phyloP scores from a whole-genome alignment of 495 filamentous ascomycete species.

The Hapsidospora chrysogenum region DNA sequence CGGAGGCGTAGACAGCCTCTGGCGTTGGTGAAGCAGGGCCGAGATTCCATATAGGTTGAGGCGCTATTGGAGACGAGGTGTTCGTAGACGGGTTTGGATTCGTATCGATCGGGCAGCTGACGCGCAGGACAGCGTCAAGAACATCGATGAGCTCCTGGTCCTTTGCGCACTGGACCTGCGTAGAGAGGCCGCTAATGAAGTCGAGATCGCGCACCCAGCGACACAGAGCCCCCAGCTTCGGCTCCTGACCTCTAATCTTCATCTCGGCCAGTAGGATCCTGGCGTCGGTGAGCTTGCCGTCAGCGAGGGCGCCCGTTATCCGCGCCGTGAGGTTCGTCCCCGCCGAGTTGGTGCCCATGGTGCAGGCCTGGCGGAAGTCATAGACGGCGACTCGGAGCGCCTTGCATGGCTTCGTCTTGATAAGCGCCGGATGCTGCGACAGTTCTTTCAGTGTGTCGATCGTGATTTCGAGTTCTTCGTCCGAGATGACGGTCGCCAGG shows the following conservation, averaged over 20 bases:
- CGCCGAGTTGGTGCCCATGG: conserved; percentile 22
- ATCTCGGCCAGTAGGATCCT: conserved; percentile 28
- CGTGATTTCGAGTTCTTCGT: conserved; percentile 28
- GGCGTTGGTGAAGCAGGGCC: conserved; percentile 4
- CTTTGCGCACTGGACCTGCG: conserved; percentile 5
- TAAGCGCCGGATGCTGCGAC: conserved; percentile 19
- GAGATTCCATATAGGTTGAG: conserved; percentile 19
- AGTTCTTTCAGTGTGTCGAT: conserved; percentile 24
- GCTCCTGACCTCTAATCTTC: conserved; percentile 20
- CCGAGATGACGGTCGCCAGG: conserved; percentile 15
- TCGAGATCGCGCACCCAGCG: conserved; percentile 34
- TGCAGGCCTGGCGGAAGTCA: conserved; percentile 26
- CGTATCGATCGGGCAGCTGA: conserved; percentile 21
- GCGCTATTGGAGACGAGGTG: conserved; percentile 11
- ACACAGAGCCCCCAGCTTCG: conserved; percentile 28
- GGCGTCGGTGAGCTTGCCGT: conserved; percentile 24
- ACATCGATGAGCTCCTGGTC: conserved; percentile 18
- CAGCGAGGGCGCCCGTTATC: conserved; percentile 23
- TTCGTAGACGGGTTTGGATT: conserved; percentile 5
- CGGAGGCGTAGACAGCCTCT: conserved; percentile 15
- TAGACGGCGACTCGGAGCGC: conserved; percentile 27
- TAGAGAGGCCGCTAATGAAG: conserved; percentile 23
- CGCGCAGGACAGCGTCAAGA: conserved; percentile 24
- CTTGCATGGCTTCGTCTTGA: conserved; percentile 28
- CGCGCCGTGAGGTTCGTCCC: conserved; percentile 22